Base-by-base conservation (phyloP, 208 protist species). In the Wallacemonas rigidus region DNA sequence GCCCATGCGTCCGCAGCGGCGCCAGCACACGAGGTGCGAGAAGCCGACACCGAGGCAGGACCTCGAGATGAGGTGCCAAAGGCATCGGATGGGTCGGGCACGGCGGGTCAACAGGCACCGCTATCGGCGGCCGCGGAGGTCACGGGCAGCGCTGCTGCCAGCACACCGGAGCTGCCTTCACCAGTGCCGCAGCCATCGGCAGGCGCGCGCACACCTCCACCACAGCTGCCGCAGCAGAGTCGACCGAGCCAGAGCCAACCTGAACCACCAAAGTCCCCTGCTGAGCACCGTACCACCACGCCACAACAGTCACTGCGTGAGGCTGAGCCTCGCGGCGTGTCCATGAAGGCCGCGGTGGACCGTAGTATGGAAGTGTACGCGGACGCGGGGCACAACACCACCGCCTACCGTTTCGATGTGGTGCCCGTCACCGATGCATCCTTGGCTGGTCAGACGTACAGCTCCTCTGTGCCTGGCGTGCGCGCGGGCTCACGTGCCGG, bases 301-400 rank as follows among this genome's bases (percentile, higher is more conserved):
- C 45, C 45, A 50, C 45, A 50, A 6, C 8, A 50, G 45, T 12
- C 45, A 50, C 45, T 26, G 26, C 26, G 26, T 26, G 26, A 26
- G 26, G 26, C 26, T 26, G 26, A 26, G 26, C 12, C 45, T 6
- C 45, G 45, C 45, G 8, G 45, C 6, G 11, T 36, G 6, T 62
- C 60, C 6, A 65, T 65, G 60, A 8, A 65, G 40, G 60, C 12
- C 4, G 60, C 60, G 11, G 60, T 65, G 40, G 12, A 65, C 41
- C 60, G 60, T n/a, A 65, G 60, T 41, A 51, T 65, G 60, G 60
- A 51, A 35, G 60, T 65, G 6, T 65, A 65, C 43, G 60, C 60
- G 12, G 43, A 48, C 36, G 60, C 60, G n/a, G 41, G 43, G 6
- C 60, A 8, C 43, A 65, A 48, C 60, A 65, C 60, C 41, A 26